These are phyloP conservation scores for Aspergillus conjunctus DNA, from an alignment of 495 filamentous ascomycete species.

Conservation along the genomic window DNA sequence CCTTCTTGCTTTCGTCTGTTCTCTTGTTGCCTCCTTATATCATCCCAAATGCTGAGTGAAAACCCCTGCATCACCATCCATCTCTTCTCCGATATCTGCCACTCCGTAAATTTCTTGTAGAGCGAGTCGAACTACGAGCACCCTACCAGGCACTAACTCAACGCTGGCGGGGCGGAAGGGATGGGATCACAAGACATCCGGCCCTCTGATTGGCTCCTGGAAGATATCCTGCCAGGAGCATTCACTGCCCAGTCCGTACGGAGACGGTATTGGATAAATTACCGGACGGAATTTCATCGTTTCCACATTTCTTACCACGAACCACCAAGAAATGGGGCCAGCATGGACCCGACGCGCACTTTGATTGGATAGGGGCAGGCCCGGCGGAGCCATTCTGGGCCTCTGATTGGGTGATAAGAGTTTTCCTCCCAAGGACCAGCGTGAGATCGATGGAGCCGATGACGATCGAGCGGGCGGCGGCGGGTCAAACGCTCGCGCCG, in stretches of 20 bases:
- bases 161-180: conserved; percentile 14
- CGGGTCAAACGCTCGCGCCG: conserved; percentile 39
- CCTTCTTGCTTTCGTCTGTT: background rate
- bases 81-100: background rate
- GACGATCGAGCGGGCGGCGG: conserved; percentile 37
- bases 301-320: conserved; percentile 1
- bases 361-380: conserved; percentile 33
- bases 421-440: conserved; percentile 37
- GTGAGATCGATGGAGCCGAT: conserved; percentile 46
- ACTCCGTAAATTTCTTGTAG: background rate
- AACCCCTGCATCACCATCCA: background rate
- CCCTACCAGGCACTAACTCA: background rate
- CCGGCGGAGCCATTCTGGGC: conserved; percentile 11
- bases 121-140: too few relatives aligned
- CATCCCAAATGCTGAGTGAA: background rate
- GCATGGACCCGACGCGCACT: conserved; percentile 27
- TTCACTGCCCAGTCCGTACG: background rate
- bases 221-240: background rate
- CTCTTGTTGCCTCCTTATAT: background rate
- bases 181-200: conserved; percentile 8
- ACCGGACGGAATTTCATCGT: background rate
- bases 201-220: background rate
- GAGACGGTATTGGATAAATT: too few relatives aligned
- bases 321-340: conserved; percentile 22
- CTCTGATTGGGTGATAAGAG: conserved; percentile 31